A percentile compares a stretch with the other conserved stretches of the same genome.
Evolutionary conservation across 352 stramenopile species (phyloP).

Genomic region (Globisporangium perplexum): DNA sequence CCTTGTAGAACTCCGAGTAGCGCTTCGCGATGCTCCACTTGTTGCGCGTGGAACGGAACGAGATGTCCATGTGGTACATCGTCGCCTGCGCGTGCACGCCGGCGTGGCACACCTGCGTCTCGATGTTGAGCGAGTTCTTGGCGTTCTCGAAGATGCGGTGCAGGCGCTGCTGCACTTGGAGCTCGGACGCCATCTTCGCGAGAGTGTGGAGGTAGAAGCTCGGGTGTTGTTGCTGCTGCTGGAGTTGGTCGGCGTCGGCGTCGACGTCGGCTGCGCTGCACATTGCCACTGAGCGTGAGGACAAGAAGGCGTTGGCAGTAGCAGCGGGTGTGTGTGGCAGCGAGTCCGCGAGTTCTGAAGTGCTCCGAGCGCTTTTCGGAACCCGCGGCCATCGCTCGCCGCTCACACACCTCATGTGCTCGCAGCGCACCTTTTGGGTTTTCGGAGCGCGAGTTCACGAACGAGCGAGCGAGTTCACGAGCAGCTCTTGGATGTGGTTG

Average conservation of each 20-base stretch:
- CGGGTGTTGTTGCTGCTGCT: neutral
- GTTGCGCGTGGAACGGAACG: constrained; percentile 76
- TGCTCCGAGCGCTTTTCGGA: neutral
- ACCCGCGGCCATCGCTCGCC: neutral
- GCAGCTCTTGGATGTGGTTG: too few relatives aligned
- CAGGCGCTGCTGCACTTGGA: constrained; percentile 57
- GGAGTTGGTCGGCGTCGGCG: neutral
- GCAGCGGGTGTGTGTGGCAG: neutral
- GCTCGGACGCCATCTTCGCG: constrained; percentile 38
- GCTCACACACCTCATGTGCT: too few relatives aligned
- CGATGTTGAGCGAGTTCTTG: constrained; percentile 78
- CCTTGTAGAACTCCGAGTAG: constrained; percentile 81
- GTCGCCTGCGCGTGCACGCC: constrained; percentile 51
- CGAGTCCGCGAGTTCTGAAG: neutral
- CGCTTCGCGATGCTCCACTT: constrained; percentile 86
- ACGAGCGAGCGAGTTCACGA: neutral
- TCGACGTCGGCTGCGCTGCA: neutral
- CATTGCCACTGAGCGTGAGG: neutral
- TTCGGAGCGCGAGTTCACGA: neutral
- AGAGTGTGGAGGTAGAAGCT: neutral
- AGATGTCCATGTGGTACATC: constrained; percentile 87
- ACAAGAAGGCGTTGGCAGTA: too few relatives aligned
- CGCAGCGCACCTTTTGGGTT: neutral
- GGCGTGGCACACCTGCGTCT: constrained; percentile 59
- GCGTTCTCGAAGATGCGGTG: constrained; percentile 69